Base-by-base conservation (phyloP, 495 filamentous ascomycete species). In the Aspergillus mulundensis region DNA sequence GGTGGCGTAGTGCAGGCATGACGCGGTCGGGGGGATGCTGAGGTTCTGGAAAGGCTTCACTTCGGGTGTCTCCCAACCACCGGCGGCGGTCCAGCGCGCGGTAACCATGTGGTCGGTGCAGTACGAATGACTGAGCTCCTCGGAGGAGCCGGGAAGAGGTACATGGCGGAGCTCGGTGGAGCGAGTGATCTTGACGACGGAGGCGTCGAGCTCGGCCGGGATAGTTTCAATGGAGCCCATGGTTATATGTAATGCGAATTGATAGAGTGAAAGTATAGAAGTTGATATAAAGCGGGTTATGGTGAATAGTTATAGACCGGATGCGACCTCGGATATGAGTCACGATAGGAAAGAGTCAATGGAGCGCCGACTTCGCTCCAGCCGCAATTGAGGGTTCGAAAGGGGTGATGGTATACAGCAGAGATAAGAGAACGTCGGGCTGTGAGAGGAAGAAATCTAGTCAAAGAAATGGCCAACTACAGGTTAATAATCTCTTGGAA, bases 81-180 rank as follows among this genome's bases (percentile, higher is more conserved):
- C 67, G 36, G 66, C 62, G 6, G 64, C 71, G 16, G 81, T 85
- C 91, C 92, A 96, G 30, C 72, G 69, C 44, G 76, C 85, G 36
- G 85, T 89, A 55, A 95, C 81, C 92, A 95, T 95, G 78, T 96
- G 90, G 67, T 96, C 91, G 45, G 90, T 93, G 76, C 86, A 90
- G 67, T 87, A 73, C 49, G 83, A 75, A 53, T 75, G 70, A 59
- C 73, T 70, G 63, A 70, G 48, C 51, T 77, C 71, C 61, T 81
- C 77, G 0, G 74, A 70, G 10, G 78, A 81, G 41, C 77, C 81
- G 34, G 80, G 80, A 30, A 77, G 66, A 48, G 90, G 91, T 39
- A 95, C 87, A 42, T 83, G 61, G 56, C 86, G 86, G 0, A 86
- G 84, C 19, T 77, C 76, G 51, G 79, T 82, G 50, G 87, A 88